phyloP scores from a whole-genome alignment of 2,329 filamentous ascomycete species.

The Teratosphaeria gauchensis region DNA sequence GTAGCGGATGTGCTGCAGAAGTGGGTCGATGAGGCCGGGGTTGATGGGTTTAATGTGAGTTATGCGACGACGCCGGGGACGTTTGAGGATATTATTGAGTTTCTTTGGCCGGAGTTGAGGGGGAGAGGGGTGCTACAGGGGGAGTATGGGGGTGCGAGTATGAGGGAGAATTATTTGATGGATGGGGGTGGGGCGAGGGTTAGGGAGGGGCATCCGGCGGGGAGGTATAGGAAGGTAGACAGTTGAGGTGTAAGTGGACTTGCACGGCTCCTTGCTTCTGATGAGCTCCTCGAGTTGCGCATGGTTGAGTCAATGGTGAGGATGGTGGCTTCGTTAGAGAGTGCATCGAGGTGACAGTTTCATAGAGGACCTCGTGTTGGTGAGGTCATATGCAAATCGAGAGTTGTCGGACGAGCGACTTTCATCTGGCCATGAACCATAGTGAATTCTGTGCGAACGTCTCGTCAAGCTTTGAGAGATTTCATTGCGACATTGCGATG shows the following conservation, averaged over 20 bases:
- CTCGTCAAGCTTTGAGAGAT: no score
- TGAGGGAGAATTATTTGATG: conserved; percentile 47
- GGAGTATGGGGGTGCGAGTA: conserved; percentile 46
- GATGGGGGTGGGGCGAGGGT: conserved; percentile 15
- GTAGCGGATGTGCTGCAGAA: conserved; percentile 42
- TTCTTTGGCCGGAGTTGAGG: conserved; percentile 55
- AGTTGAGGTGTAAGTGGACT: neutral
- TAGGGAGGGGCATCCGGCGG: conserved; percentile 19
- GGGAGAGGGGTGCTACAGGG: conserved; percentile 49
- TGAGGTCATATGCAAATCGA: no score
- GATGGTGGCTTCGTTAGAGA: no score
- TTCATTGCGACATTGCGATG: no score
- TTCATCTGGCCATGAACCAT: no score
- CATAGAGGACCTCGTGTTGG: no score
- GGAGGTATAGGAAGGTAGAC: conserved; percentile 3
- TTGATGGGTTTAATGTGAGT: conserved; percentile 66
- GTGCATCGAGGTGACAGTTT: no score
- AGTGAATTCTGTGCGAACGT: no score
- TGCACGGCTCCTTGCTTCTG: neutral
- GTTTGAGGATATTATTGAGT: conserved; percentile 58
- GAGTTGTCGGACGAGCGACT: no score
- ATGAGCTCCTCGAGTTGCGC: neutral
- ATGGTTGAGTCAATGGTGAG: no score
- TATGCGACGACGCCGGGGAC: conserved; percentile 59
- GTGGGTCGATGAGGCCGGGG: conserved; percentile 59